Evolutionary conservation across 2,329 filamentous ascomycete species (phyloP).

Genomic region (Coleophoma crateriformis): DNA sequence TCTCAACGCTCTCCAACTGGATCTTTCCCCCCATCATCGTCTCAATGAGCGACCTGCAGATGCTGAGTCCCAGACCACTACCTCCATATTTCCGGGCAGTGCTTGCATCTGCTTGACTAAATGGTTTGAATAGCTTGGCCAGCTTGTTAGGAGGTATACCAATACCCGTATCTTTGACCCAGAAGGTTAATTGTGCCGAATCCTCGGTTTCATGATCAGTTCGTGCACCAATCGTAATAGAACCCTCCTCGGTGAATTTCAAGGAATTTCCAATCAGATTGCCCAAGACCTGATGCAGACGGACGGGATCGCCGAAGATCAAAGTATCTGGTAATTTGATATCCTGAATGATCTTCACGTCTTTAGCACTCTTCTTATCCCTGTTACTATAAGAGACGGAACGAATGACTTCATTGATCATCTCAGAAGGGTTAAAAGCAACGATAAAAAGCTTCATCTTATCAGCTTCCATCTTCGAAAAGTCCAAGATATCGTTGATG

Average conservation of each 20-base stretch:
- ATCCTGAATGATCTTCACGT: slow-evolving; percentile 61
- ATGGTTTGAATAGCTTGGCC: slow-evolving; percentile 83
- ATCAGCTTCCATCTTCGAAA: slow-evolving; percentile 88
- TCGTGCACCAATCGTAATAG: slow-evolving; percentile 75
- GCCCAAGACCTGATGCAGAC: slow-evolving; percentile 63
- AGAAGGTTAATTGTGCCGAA: slow-evolving; percentile 72
- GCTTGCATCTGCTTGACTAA: slow-evolving; percentile 87
- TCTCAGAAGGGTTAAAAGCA: slow-evolving; percentile 61
- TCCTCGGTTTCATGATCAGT: slow-evolving; percentile 67
- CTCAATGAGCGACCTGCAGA: slow-evolving; percentile 91
- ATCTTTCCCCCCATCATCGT: slow-evolving; percentile 87
- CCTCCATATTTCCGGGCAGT: slow-evolving; percentile 89
- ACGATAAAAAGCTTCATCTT: slow-evolving; percentile 77
- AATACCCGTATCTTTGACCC: slow-evolving; percentile 85
- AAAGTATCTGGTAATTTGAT: slow-evolving; percentile 66
- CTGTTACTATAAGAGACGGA: slow-evolving; percentile 62
- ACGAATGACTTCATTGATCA: slow-evolving; percentile 60
- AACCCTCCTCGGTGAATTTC: slow-evolving; percentile 86
- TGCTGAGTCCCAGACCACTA: slow-evolving; percentile 84
- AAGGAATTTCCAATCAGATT: slow-evolving; percentile 91
- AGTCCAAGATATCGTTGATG: slow-evolving; percentile 94
- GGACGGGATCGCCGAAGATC: slow-evolving; percentile 61
- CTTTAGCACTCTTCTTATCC: slow-evolving; percentile 56
- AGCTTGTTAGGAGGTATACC: slow-evolving; percentile 80
- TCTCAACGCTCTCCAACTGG: slow-evolving; percentile 71